Base-by-base conservation (phyloP, 1,284 basidiomycete genomes). In the Ganoderma leucocontextum region DNA sequence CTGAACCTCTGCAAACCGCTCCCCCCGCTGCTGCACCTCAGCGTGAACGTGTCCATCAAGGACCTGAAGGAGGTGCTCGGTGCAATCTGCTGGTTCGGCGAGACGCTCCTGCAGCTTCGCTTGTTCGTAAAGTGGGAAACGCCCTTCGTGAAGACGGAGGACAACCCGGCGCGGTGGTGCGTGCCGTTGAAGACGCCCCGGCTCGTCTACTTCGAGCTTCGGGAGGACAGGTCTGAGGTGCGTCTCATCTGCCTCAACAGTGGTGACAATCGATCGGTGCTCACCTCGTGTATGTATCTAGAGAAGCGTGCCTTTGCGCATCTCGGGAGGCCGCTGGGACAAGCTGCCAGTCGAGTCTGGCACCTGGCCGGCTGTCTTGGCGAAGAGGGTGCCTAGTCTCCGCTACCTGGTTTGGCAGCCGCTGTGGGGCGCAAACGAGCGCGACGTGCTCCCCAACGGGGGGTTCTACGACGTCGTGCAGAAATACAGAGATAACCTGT, bases 181-280 rank as follows among this genome's bases (percentile, higher is more conserved):
- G 12, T 36, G 6, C 5, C 13, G 36, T 8, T 65, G 3, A 29
- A 53, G 22, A 17, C 39, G 12, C 64, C 64, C 0, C 12, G n/a
- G 2, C 36, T 65, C 10, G 58, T 53, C 22, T 65, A 65, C 42
- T 38, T 65, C 22, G 64, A 65, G 38, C 13, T 65, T 8, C n/a
- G 19, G 17, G 58, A 65, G 17, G 25, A 64, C 9, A 38, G 55
- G 55, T 38, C 55, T 17, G 55, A 58, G 55, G 55, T 58, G 12
- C 19, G 55, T 58, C n/a, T 38, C 17, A 6, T 10, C 15, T 4
- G 17, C 17, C 33, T 9, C 53, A 36, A 57, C 33, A 19, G 17
- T n/a, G 44, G 17, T 29, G 29, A 29, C 29, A 44, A n/a, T 22
- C 7, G 25, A 55, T n/a, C 2, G 53, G 19, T 33, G 17, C 53